Evolutionary conservation across 371 early-diverging fungal genomes (phyloP).

Genomic region (Rhizomucor pusillus): DNA sequence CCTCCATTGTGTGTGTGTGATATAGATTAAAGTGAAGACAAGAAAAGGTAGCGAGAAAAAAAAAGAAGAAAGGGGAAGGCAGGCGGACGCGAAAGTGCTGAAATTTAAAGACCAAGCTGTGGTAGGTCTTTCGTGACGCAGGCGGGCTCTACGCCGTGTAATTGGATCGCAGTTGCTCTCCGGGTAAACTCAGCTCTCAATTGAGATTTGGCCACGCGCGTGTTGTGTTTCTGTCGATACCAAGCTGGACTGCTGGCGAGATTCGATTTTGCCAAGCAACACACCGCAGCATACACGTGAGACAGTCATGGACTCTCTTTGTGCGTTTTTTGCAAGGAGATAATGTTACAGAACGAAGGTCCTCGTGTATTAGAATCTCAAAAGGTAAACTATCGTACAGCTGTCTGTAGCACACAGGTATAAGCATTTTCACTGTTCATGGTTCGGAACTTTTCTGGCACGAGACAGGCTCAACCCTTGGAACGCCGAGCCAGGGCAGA

Average conservation of each 20-base stretch:
- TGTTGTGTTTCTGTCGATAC: too few relatives aligned
- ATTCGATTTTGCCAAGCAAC: slow-evolving; percentile 1
- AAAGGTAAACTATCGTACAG: slow-evolving; percentile 2
- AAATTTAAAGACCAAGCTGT: slow-evolving; percentile 12
- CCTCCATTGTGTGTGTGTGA: slow-evolving; percentile 56
- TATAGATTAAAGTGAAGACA: slow-evolving; percentile 18
- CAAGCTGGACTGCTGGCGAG: background rate
- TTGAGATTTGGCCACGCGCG: background rate
- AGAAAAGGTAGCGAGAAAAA: slow-evolving; percentile 13
- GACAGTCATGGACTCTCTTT: background rate
- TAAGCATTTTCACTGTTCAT: too few relatives aligned
- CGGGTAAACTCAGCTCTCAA: slow-evolving; percentile 7
- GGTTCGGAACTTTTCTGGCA: too few relatives aligned
- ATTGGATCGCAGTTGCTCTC: slow-evolving; percentile 12
- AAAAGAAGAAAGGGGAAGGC: slow-evolving; percentile 18
- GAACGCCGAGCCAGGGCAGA: too few relatives aligned
- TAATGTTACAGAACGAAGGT: background rate
- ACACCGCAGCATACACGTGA: background rate
- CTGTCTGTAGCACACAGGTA: slow-evolving; percentile 1
- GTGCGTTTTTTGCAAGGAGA: slow-evolving; percentile 1
- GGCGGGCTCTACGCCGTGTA: slow-evolving; percentile 2
- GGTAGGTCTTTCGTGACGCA: slow-evolving; percentile 13
- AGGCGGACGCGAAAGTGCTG: slow-evolving; percentile 15
- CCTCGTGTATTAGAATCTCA: slow-evolving; percentile 8
- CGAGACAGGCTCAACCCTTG: too few relatives aligned